phyloP scores from a whole-genome alignment of 495 filamentous ascomycete genomes.

The Lepraria neglecta region DNA sequence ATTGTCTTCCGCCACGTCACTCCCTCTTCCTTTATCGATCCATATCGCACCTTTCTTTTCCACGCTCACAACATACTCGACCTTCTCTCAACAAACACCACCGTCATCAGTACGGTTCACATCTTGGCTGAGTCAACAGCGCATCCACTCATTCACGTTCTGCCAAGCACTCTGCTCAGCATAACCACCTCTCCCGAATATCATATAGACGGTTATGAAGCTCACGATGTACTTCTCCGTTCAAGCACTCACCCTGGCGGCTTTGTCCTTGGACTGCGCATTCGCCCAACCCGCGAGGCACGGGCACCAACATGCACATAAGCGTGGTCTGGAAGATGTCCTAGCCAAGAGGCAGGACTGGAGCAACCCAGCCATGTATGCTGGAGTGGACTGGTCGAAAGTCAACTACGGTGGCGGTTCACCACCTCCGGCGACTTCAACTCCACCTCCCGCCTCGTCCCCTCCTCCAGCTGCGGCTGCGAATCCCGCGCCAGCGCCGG shows the following conservation, averaged over 20 bases:
- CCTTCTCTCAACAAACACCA: too few species aligned
- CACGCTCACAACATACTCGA: too few species aligned
- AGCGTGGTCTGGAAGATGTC: not conserved
- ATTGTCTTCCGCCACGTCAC: not conserved
- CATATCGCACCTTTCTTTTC: too few species aligned
- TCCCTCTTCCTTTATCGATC: not conserved
- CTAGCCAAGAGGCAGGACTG: constrained; percentile 16
- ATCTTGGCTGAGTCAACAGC: constrained; percentile 12
- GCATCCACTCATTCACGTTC: not conserved
- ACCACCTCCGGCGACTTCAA: constrained; percentile 9
- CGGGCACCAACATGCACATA: not conserved
- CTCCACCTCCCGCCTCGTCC: constrained; percentile 1
- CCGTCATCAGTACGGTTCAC: not conserved
- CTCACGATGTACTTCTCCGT: constrained; percentile 7
- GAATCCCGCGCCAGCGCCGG: constrained; percentile 18
- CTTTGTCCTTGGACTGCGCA: not conserved
- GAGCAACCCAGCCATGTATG: constrained; percentile 25
- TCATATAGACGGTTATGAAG: not conserved
- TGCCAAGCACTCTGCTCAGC: not conserved
- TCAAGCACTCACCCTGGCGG: constrained; percentile 8
- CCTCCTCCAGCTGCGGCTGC: constrained; percentile 21
- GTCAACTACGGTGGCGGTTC: constrained; percentile 27
- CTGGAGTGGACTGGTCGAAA: constrained; percentile 31
- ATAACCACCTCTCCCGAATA: not conserved
- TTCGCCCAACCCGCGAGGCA: constrained; percentile 8